Evolutionary conservation across 1,139 yeast genomes (phyloP), one percentile per base, ranked within the genome.

Genomic region (Pichia sp.): DNA sequence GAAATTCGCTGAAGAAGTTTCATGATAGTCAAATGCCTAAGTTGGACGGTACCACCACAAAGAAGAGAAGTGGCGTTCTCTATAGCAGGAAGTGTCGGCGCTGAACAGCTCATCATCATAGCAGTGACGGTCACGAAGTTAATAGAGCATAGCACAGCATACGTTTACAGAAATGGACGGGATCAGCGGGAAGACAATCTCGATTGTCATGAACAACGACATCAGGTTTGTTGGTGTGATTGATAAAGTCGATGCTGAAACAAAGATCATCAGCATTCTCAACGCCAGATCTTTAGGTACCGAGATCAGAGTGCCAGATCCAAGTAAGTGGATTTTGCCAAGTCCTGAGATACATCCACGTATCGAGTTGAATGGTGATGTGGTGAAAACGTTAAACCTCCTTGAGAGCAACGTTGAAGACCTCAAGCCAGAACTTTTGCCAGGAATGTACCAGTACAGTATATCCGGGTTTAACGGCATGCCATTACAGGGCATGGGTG

Each of bases 251-350:
- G 90, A 90, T 70, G 95, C 96, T 19, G 92, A 87, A 57, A 89
- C 88, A 61, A 90, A 97, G 60, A 90, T 97, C 1, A 95, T 93
- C 53, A 87, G 98, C 15, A 78, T 93, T 64, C 80, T 81, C 54
- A 78, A 85, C 52, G 99, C 93, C 50, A 81, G 92, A 60, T 84
- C 92, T 53, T 86, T 85, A 64, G 99, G 99, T 54, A 87, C 98
- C 15, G 99, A 93, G 69, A 97, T 96, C 32, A 81, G 99, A 65
- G 78, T 87, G 64, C 83, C 84, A 40, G 88, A 86, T 69, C 87
- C 90, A 1, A 70, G 78, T 29, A 77, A 80, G 60, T 96, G 90
- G 69, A 84, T 90, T 47, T 80, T 84, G 55, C 90, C 97, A 5
- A 82, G 87, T 15, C 77, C 77, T 45, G 88, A 85, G 52, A 78